Conservation (phyloP, 2,329 filamentous ascomycete species). For the Aspergillus sp. region DNA sequence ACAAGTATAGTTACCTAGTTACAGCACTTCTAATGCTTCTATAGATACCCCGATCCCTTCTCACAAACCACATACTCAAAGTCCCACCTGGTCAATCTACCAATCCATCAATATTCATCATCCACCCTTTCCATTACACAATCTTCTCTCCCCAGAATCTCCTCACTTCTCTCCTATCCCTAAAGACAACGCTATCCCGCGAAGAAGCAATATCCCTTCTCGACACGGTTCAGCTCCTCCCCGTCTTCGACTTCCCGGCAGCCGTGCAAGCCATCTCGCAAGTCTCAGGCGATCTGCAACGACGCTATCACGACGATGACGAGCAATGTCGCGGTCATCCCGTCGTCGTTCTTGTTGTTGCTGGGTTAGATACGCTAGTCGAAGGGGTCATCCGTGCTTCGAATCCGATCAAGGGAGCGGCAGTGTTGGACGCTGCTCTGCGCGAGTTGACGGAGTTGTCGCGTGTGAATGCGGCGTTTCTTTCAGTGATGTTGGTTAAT, state of each 20-base stretch:
- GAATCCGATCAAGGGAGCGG: slow-evolving; percentile 27
- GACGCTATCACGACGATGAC: not conserved
- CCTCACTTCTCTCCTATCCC: slow-evolving; percentile 19
- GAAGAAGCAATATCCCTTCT: slow-evolving; percentile 24
- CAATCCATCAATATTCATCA: slow-evolving; percentile 20
- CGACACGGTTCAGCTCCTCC: slow-evolving; percentile 27
- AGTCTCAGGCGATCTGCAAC: slow-evolving; percentile 21
- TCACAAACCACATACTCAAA: slow-evolving; percentile 15
- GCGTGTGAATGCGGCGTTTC: slow-evolving; percentile 17
- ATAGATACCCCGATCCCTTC: slow-evolving; percentile 24
- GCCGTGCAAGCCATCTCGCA: slow-evolving; percentile 23
- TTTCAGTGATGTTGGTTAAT: slow-evolving; percentile 32
- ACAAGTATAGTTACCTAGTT: not conserved
- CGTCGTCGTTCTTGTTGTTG: slow-evolving; percentile 23
- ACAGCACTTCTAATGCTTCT: not conserved
- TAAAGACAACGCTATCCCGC: slow-evolving; percentile 10
- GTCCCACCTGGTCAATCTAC: slow-evolving; percentile 8
- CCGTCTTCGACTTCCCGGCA: slow-evolving; percentile 23
- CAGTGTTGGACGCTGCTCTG: slow-evolving; percentile 24
- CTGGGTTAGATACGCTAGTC: slow-evolving; percentile 29
- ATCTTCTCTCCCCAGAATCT: slow-evolving; percentile 25
- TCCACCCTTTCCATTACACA: slow-evolving; percentile 23
- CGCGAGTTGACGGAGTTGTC: slow-evolving; percentile 28
- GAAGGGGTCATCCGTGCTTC: slow-evolving; percentile 32
- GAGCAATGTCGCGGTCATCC: not conserved